Percentiles rank a stretch among this genome's conserved stretches.
phyloP scores from a whole-genome alignment of 2,329 filamentous ascomycete species.

The Zasmidium cellare region DNA sequence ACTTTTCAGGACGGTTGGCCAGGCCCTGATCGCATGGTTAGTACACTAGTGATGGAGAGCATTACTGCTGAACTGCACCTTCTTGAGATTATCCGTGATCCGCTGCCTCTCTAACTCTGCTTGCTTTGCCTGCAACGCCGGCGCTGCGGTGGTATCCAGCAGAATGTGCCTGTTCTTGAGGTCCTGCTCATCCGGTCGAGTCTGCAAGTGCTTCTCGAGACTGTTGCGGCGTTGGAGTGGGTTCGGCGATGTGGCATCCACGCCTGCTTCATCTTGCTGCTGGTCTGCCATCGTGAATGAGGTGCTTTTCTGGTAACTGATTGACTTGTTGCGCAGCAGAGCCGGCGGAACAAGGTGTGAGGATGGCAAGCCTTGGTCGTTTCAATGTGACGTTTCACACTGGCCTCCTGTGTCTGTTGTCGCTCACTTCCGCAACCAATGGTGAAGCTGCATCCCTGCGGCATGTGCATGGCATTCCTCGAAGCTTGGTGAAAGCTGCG shows the following conservation, averaged over 20 bases:
- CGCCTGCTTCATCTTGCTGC: slow-evolving; percentile 4
- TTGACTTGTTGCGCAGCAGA: background rate
- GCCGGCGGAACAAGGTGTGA: background rate
- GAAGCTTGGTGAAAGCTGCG: background rate
- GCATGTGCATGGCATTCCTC: background rate
- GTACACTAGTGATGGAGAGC: too few relatives aligned
- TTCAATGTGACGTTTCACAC: background rate
- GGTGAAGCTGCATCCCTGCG: background rate
- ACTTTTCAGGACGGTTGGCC: slow-evolving; percentile 64
- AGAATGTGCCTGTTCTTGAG: slow-evolving; percentile 67
- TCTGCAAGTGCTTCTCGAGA: slow-evolving; percentile 39
- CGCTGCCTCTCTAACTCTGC: slow-evolving; percentile 66
- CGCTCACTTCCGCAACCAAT: background rate
- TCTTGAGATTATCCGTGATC: slow-evolving; percentile 63
- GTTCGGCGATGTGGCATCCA: slow-evolving; percentile 19
- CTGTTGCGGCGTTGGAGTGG: slow-evolving; percentile 17
- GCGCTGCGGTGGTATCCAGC: slow-evolving; percentile 66
- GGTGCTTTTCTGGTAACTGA: background rate
- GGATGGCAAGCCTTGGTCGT: background rate
- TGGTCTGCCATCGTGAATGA: slow-evolving; percentile 11
- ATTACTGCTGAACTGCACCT: slow-evolving; percentile 32
- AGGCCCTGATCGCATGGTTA: slow-evolving; percentile 44
- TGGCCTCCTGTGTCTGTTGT: background rate
- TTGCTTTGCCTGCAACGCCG: slow-evolving; percentile 63
- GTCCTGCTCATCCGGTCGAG: slow-evolving; percentile 56